A percentile compares a stretch with the other conserved stretches of the same genome.
These are phyloP conservation scores for Lipomyces oligophaga DNA, from an alignment of 805 yeast genomes.

Conservation along the genomic window DNA sequence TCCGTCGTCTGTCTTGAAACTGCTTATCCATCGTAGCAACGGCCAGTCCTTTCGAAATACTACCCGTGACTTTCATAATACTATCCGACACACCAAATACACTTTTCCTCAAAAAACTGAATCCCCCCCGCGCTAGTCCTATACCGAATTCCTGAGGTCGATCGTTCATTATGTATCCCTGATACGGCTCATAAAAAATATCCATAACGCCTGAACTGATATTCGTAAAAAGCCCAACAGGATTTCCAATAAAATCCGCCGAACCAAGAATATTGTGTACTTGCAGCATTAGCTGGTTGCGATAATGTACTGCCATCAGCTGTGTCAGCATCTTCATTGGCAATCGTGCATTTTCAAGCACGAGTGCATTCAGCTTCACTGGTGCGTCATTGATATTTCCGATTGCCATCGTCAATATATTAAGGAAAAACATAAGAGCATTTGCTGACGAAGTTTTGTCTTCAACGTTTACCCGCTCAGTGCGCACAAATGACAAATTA, in stretches of 20 bases:
- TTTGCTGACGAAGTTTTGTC: conserved; percentile 60
- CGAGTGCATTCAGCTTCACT: conserved; percentile 76
- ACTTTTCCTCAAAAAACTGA: conserved; percentile 88
- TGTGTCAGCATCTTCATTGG: conserved; percentile 70
- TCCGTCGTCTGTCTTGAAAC: conserved; percentile 77
- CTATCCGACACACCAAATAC: conserved; percentile 94
- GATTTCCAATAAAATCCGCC: conserved; percentile 94
- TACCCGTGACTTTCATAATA: conserved; percentile 86
- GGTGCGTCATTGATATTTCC: conserved; percentile 98
- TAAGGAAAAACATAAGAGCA: conserved; percentile 64
- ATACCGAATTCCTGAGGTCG: conserved; percentile 95
- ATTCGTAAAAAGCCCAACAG: conserved; percentile 92
- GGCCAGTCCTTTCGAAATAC: conserved; percentile 89
- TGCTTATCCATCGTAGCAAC: conserved; percentile 82
- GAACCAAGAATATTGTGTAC: conserved; percentile 90
- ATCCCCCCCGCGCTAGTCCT: conserved; percentile 92
- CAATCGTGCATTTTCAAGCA: conserved; percentile 84
- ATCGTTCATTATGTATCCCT: conserved; percentile 90
- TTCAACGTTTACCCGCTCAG: conserved; percentile 68
- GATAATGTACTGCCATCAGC: conserved; percentile 76
- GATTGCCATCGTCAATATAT: conserved; percentile 90
- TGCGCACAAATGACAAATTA: conserved; percentile 85
- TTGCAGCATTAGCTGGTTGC: conserved; percentile 88
- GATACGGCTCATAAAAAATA: conserved; percentile 94
- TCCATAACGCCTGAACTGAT: conserved; percentile 94